Evolutionary conservation across 345 rosid species (phyloP).

Genomic region (Salix koriyanagi): DNA sequence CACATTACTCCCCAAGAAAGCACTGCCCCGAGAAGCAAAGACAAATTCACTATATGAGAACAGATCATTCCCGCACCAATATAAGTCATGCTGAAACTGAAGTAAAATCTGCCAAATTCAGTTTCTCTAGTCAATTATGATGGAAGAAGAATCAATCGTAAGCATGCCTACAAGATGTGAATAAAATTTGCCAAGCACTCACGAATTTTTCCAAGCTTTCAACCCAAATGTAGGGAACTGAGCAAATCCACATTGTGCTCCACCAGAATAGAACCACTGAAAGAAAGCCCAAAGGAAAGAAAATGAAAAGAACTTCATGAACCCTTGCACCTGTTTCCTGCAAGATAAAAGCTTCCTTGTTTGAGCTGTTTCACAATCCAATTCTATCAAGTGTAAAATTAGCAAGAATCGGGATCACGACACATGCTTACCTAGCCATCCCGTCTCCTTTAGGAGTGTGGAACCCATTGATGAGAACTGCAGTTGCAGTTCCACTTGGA

Average conservation of each 20-base stretch:
- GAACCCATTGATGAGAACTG: conserved; percentile 81
- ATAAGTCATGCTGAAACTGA: conserved; percentile 83
- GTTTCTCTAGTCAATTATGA: conserved; percentile 12
- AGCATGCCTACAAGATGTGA: too few relatives aligned
- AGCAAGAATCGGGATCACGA: background rate
- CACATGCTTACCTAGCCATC: conserved; percentile 57
- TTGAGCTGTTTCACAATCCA: background rate
- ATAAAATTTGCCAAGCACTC: conserved; percentile 24
- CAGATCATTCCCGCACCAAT: conserved; percentile 97
- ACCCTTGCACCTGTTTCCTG: conserved; percentile 82
- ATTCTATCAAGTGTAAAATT: background rate
- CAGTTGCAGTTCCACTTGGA: conserved; percentile 96
- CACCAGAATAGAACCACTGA: conserved; percentile 82
- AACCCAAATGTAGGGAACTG: conserved; percentile 85
- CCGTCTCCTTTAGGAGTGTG: conserved; percentile 72
- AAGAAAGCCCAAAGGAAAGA: conserved; percentile 85
- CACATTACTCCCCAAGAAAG: conserved; percentile 96
- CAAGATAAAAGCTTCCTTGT: conserved; percentile 6
- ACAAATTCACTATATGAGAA: conserved; percentile 82
- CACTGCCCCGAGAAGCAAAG: conserved; percentile 83
- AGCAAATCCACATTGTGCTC: conserved; percentile 58
- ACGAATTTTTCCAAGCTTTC: conserved; percentile 78
- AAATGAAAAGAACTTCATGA: conserved; percentile 54
- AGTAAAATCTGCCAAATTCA: conserved; percentile 68
- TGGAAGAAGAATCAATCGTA: background rate